A percentile compares a stretch with the other conserved stretches of the same genome.
Evolutionary conservation across 225 moss, liverwort and hornwort genomes (phyloP).

Genomic region (Climacium dendroides): DNA sequence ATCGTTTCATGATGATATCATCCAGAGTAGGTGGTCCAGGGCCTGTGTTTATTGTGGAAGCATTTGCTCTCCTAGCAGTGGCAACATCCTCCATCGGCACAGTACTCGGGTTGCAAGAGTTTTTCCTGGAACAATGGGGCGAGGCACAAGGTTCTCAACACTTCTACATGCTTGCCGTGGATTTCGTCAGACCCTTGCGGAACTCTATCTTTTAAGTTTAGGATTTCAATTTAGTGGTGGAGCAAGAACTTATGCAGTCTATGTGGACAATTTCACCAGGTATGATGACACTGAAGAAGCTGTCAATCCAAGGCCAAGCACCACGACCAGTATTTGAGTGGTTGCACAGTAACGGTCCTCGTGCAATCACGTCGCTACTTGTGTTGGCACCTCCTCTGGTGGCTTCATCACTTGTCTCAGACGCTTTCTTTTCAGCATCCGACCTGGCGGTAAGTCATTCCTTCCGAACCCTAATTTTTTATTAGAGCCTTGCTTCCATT

Average conservation of each 20-base stretch:
- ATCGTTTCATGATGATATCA: background rate
- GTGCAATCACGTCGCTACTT: constrained; percentile 20
- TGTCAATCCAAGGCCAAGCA: background rate
- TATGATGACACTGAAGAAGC: background rate
- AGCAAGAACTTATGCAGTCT: background rate
- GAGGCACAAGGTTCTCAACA: constrained; percentile 17
- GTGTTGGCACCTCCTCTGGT: constrained; percentile 37
- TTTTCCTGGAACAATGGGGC: constrained; percentile 40
- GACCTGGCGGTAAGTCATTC: constrained; percentile 21
- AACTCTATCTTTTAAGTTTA: background rate
- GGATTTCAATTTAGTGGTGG: background rate
- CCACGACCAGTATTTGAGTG: constrained; percentile 6
- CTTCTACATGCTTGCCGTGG: background rate
- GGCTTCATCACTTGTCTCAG: constrained; percentile 38
- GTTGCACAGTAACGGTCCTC: constrained; percentile 6
- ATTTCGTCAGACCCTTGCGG: background rate
- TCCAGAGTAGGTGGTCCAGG: constrained; percentile 41
- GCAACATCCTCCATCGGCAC: constrained; percentile 55
- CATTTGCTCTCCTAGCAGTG: constrained; percentile 34
- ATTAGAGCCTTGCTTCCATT: background rate
- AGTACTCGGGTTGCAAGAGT: constrained; percentile 47
- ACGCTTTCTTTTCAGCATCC: constrained; percentile 47
- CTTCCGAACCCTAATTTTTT: background rate
- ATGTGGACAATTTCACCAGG: background rate
- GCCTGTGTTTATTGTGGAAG: constrained; percentile 34